A percentile compares a stretch with the other conserved stretches of the same genome.
Evolutionary conservation across 2,329 filamentous ascomycete species (phyloP).

Genomic region (Cyphellophora europaea): DNA sequence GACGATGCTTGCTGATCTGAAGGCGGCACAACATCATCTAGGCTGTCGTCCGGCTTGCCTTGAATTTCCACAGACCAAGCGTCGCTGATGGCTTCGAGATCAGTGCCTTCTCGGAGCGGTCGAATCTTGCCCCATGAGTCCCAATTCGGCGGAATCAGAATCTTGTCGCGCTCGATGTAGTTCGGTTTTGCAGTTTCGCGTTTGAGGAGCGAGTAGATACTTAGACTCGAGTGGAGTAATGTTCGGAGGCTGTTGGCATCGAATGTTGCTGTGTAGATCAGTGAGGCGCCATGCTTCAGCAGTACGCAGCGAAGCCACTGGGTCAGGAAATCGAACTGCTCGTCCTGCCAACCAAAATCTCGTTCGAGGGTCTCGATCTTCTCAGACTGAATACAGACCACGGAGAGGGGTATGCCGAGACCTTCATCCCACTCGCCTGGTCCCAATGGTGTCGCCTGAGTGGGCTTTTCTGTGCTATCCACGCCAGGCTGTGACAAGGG

Average conservation of each 20-base stretch:
- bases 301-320: conserved; percentile 87
- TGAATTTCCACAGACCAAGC: conserved; percentile 83
- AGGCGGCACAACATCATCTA: conserved; percentile 18
- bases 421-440: conserved; percentile 91
- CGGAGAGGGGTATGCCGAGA: conserved; percentile 74
- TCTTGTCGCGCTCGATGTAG: conserved; percentile 87
- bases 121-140: conserved; percentile 97
- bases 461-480: conserved; percentile 50
- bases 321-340: conserved; percentile 90
- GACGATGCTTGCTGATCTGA: conserved; percentile 20
- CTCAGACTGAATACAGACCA: conserved; percentile 89
- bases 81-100: conserved; percentile 75
- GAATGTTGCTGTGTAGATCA: conserved; percentile 75
- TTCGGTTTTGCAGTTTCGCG: conserved; percentile 75
- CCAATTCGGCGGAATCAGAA: conserved; percentile 92
- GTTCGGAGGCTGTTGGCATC: conserved; percentile 67
- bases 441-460: conserved; percentile 49
- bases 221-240: conserved; percentile 74
- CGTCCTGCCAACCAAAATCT: conserved; percentile 87
- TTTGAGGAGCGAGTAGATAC: conserved; percentile 75
- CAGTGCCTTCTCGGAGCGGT: conserved; percentile 81
- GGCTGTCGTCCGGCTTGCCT: conserved; percentile 26
- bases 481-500: conserved; percentile 52
- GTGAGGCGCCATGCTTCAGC: conserved; percentile 76
- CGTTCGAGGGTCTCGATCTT: conserved; percentile 86